Percentiles rank a stretch among this genome's conserved stretches.
Conservation (phyloP, 192 early-diverging fungal species). For the Neocallimastix lanati region DNA sequence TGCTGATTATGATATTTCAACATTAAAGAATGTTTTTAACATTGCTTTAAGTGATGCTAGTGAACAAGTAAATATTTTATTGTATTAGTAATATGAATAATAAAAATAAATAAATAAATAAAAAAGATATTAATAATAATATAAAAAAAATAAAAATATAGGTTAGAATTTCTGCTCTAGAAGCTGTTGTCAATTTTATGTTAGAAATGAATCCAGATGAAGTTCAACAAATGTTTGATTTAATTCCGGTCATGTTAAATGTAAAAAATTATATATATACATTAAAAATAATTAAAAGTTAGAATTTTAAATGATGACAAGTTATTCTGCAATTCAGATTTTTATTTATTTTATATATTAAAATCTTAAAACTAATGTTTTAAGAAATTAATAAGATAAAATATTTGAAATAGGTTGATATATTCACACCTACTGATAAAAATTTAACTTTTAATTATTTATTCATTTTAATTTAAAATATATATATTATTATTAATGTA, state of each 20-base stretch:
- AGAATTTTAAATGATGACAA: background rate
- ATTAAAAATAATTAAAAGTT: no score
- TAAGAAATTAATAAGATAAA: background rate
- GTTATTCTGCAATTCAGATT: background rate
- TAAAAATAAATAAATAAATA: no score
- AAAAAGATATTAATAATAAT: background rate
- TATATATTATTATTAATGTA: no score
- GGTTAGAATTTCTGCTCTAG: slow-evolving; percentile 20
- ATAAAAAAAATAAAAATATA: slow-evolving; percentile 4
- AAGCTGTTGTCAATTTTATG: slow-evolving; percentile 10
- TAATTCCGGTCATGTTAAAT: background rate
- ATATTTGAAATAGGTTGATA: background rate
- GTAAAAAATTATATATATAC: no score
- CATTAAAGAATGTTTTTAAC: slow-evolving; percentile 52
- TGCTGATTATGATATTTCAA: slow-evolving; percentile 43
- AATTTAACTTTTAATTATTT: background rate
- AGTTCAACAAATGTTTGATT: background rate
- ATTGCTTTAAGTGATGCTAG: slow-evolving; percentile 52
- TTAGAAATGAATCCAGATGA: background rate
- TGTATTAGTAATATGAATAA: no score
- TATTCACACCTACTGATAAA: background rate
- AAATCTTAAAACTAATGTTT: background rate
- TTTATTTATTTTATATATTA: background rate
- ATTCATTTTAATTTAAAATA: no score
- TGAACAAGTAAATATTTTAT: slow-evolving; percentile 13